phyloP scores from a whole-genome alignment of 202 grass and related monocot species.

The Tripidium arundinaceum region DNA sequence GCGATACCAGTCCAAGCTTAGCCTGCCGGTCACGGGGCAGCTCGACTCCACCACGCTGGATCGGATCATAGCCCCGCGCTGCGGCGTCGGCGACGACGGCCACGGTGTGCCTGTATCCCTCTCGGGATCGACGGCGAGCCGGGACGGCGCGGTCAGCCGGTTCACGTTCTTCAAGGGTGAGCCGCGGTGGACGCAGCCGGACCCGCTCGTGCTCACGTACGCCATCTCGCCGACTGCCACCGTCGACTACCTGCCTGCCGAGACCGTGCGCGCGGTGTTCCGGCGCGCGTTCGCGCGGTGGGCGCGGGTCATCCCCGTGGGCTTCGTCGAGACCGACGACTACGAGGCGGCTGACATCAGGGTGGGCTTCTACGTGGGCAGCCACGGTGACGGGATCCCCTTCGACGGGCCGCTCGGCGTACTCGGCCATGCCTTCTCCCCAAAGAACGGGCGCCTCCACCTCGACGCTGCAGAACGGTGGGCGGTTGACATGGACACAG shows the following conservation, averaged over 20 bases:
- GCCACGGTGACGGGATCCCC: conserved; percentile 82
- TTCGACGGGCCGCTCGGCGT: conserved; percentile 87
- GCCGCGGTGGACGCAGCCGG: conserved; percentile 61
- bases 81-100: conserved; percentile 62
- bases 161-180: conserved; percentile 75
- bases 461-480: conserved; percentile 79
- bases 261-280: conserved; percentile 53
- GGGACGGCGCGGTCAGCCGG: conserved; percentile 21
- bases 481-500: conserved; percentile 53
- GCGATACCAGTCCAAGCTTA: conserved; percentile 56
- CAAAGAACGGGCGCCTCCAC: conserved; percentile 72
- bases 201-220: conserved; percentile 61
- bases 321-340: conserved; percentile 48
- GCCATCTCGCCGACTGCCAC: conserved; percentile 51
- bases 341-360: conserved; percentile 66
- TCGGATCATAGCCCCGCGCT: conserved; percentile 76
- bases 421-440: conserved; percentile 83
- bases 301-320: conserved; percentile 70
- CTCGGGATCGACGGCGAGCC: not conserved
- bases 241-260: conserved; percentile 45
- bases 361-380: conserved; percentile 69
- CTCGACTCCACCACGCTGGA: conserved; percentile 66
- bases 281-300: conserved; percentile 70
- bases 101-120: not conserved
- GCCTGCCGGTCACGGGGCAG: conserved; percentile 55